Evolutionary conservation across 345 rosid species (phyloP), one percentile per base, ranked within the genome.

Genomic region (sweet orange (Citrus sinensis)): DNA sequence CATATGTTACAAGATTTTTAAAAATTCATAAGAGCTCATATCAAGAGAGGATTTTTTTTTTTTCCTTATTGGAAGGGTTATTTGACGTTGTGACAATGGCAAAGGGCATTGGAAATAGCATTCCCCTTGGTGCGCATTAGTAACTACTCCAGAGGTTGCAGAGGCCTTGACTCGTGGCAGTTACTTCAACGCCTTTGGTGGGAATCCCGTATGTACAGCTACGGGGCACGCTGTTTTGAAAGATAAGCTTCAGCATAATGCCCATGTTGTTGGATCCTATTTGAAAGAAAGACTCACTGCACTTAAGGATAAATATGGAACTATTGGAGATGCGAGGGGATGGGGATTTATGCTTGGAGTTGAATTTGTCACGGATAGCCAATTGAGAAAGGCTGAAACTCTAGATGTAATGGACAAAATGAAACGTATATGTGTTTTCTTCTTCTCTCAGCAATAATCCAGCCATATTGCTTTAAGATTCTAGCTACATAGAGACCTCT

Each of bases 71-170:
- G 6, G 35, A 34, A 34, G 35, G 35, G 11, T 9, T 40, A 8
- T 40, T 40, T 40, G 11, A 40, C 46, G 3, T 9, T 40, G 46
- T 9, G 46, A 40, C 46, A 8, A 8, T 9, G 46, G 11, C 46
- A 40, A 9, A 94, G 98, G 99, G 98, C 55, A 94, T 94, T 78
- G 99, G 99, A 19, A 97, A 94, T 71, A 98, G 99, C 51, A 89
- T 93, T 80, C 98, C 99, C 22, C 88, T 97, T 17, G 98, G 98
- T 6, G 8, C 67, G 98, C 98, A 6, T 94, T 92, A 29, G 94
- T 94, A 77, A 97, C 99, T 34, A 97, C 99, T 69, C 98, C 98
- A 13, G 93, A 94, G 87, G 86, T 97, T 55, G 98, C 98, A 6
- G 39, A 35, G 39, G 39, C 92, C 73, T 80, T 94, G 86, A 93